phyloP scores from a whole-genome alignment of 139 green algal genomes.

The Nannochloris sp. region DNA sequence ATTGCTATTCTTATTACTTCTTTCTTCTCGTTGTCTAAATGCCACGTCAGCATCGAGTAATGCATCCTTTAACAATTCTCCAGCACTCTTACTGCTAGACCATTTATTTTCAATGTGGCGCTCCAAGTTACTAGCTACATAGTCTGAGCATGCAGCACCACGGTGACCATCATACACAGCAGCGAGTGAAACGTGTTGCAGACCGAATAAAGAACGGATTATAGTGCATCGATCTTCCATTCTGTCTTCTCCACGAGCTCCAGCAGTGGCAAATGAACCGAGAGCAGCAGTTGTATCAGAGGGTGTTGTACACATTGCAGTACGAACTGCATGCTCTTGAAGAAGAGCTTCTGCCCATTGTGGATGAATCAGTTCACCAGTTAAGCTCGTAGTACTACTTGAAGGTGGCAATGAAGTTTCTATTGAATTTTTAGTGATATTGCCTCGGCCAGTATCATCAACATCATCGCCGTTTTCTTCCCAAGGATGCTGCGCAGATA shows the following conservation, averaged over 20 bases:
- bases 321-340: too few relatives aligned
- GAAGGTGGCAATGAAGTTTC: too few relatives aligned
- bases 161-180: conserved; percentile 84
- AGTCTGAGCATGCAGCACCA: conserved; percentile 46
- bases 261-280: conserved; percentile 33
- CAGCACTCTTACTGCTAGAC: conserved; percentile 1
- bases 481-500: conserved; percentile 10
- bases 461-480: not conserved
- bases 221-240: conserved; percentile 79
- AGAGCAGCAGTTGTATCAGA: too few relatives aligned
- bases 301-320: too few relatives aligned
- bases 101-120: conserved; percentile 18
- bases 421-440: too few relatives aligned
- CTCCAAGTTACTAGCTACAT: conserved; percentile 33
- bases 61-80: conserved; percentile 21
- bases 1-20: not conserved
- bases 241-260: conserved; percentile 32
- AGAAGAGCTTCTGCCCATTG: too few relatives aligned
- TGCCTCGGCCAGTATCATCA: too few relatives aligned
- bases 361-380: too few relatives aligned
- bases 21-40: conserved; percentile 37
- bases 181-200: not conserved
- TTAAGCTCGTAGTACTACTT: too few relatives aligned
- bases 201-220: not conserved
- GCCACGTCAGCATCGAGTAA: conserved; percentile 37